Conservation (phyloP, 768 basidiomycete genomes). For the Leccinum disarticulatum region DNA sequence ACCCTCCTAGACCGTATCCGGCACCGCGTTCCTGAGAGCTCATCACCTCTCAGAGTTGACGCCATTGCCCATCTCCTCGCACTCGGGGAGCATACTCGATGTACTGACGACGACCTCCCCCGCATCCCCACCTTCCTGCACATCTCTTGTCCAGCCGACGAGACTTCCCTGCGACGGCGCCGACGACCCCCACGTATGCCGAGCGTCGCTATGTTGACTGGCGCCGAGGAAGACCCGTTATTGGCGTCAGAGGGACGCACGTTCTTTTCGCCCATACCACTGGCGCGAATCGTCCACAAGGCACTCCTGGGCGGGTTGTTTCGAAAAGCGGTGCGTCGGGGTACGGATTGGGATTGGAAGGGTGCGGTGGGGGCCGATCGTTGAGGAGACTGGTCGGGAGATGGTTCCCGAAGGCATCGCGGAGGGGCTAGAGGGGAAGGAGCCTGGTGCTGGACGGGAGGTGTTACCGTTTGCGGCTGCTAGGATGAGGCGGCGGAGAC, state of each 20-base stretch:
- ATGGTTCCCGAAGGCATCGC: slow-evolving; percentile 18
- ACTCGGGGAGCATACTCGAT: slow-evolving; percentile 10
- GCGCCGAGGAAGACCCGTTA: neutral
- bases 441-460: neutral
- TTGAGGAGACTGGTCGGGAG: slow-evolving; percentile 16
- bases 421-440: neutral
- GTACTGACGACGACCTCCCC: slow-evolving; percentile 7
- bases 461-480: slow-evolving; percentile 24
- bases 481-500: slow-evolving; percentile 24
- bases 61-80: slow-evolving; percentile 23
- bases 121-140: neutral
- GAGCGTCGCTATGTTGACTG: slow-evolving; percentile 19
- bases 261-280: slow-evolving; percentile 22
- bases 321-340: slow-evolving; percentile 19
- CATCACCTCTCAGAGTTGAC: slow-evolving; percentile 15
- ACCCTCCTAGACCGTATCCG: slow-evolving; percentile 21
- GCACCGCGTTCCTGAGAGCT: neutral
- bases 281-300: slow-evolving; percentile 24
- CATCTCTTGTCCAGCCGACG: neutral
- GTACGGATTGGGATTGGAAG: slow-evolving; percentile 28
- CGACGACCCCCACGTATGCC: slow-evolving; percentile 8
- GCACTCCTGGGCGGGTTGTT: slow-evolving; percentile 21
- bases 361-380: slow-evolving; percentile 10
- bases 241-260: neutral
- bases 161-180: neutral